phyloP scores from a whole-genome alignment of 805 yeast genomes.

The Lipomyces starkeyi region DNA sequence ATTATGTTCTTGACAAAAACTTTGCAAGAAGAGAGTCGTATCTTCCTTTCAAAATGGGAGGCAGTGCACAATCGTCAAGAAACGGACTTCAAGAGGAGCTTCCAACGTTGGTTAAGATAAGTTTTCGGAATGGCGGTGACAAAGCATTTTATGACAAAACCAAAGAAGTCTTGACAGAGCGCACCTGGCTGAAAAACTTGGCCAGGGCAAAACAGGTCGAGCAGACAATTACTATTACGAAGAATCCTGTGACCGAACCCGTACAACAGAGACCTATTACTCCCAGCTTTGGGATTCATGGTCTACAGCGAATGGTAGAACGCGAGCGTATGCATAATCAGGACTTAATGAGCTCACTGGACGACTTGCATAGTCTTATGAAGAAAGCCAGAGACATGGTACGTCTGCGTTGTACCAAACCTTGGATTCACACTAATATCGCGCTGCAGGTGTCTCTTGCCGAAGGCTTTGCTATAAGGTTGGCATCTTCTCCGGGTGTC shows the following conservation, averaged over 20 bases:
- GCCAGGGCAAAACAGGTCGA: constrained; percentile 18
- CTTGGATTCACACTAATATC: background rate
- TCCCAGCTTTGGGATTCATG: constrained; percentile 65
- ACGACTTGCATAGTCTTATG: constrained; percentile 77
- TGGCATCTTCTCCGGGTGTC: constrained; percentile 45
- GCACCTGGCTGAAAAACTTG: constrained; percentile 52
- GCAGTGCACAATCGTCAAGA: background rate
- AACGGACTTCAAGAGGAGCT: background rate
- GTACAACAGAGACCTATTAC: background rate
- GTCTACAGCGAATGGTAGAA: constrained; percentile 64
- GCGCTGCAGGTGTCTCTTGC: constrained; percentile 47
- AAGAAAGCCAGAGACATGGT: constrained; percentile 75
- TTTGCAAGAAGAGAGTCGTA: constrained; percentile 23
- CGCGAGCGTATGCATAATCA: constrained; percentile 63
- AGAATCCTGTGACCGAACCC: background rate
- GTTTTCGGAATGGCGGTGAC: constrained; percentile 77
- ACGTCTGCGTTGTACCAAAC: background rate
- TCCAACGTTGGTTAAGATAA: constrained; percentile 57
- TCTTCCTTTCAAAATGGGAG: constrained; percentile 13
- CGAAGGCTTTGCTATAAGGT: constrained; percentile 45
- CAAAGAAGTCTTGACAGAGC: constrained; percentile 53
- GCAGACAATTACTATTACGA: background rate
- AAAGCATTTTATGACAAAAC: constrained; percentile 56
- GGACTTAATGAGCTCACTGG: constrained; percentile 65
- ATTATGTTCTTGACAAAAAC: constrained; percentile 18